phyloP scores from a whole-genome alignment of 2,329 filamentous ascomycete species.

The Pestalotiopsis sp. region DNA sequence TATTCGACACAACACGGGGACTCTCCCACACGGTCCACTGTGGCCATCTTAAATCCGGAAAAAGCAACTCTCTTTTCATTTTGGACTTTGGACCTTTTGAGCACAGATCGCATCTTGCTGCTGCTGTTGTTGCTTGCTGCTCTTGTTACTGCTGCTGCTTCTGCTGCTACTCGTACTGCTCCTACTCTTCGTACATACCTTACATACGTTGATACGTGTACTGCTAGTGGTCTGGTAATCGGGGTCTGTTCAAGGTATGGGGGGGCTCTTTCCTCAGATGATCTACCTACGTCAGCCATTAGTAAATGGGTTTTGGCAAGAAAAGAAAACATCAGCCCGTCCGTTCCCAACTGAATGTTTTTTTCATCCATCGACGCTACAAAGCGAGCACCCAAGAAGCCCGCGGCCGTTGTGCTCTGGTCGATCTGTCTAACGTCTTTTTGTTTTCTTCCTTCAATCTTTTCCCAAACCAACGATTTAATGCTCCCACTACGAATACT shows the following conservation, averaged over 20 bases:
- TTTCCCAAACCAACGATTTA: not conserved
- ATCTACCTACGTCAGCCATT: slow-evolving; percentile 6
- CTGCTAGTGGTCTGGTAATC: not conserved
- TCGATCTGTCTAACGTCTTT: not conserved
- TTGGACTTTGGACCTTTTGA: not conserved
- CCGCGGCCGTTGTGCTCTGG: not conserved
- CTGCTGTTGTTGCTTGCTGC: not conserved
- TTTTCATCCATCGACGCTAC: not conserved
- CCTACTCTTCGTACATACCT: too few species aligned
- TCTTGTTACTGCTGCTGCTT: too few species aligned
- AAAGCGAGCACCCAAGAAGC: not conserved
- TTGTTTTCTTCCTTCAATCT: not conserved
- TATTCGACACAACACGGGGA: slow-evolving; percentile 29
- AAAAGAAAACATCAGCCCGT: not conserved
- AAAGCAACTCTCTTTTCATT: slow-evolving; percentile 13
- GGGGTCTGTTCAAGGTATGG: not conserved
- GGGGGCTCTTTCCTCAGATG: not conserved
- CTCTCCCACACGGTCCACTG: slow-evolving; percentile 18
- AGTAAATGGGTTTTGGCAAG: not conserved
- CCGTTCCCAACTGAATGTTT: not conserved
- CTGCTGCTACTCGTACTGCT: too few species aligned
- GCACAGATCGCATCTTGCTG: not conserved
- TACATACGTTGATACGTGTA: too few species aligned
- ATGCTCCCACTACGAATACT: not conserved
- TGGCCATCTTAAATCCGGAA: slow-evolving; percentile 16